Conservation (phyloP, 176 grass and related monocot species). For the Juncus effusus region DNA sequence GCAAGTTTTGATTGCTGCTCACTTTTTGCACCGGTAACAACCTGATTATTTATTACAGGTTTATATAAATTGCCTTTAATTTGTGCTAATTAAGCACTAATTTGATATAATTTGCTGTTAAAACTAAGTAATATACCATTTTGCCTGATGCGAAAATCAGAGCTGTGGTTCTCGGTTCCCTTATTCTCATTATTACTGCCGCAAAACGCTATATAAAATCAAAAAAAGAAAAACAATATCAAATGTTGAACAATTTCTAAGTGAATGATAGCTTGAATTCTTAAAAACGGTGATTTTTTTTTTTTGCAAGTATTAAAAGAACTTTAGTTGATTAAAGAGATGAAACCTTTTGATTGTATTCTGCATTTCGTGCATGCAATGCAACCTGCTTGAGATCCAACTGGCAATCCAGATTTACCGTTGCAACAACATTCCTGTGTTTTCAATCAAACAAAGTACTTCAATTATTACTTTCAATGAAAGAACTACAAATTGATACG, state of each 20-base stretch:
- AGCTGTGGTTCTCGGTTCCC: constrained; percentile 94
- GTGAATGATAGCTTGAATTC: no score
- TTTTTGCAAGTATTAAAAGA: no score
- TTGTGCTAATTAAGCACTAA: background rate
- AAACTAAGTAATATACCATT: constrained; percentile 51
- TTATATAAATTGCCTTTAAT: background rate
- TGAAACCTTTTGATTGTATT: constrained; percentile 93
- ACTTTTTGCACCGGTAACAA: constrained; percentile 91
- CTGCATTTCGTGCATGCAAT: constrained; percentile 89
- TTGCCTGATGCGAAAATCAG: constrained; percentile 98
- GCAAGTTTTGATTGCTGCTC: constrained; percentile 93
- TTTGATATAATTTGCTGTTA: background rate
- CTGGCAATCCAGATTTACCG: constrained; percentile 96
- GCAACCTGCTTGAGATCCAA: constrained; percentile 90
- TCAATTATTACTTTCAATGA: no score
- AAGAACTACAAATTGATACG: no score
- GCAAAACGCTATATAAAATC: constrained; percentile 77
- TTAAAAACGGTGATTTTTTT: no score
- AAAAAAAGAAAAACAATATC: no score
- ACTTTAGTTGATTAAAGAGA: no score
- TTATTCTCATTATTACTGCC: constrained; percentile 99
- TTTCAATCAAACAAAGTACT: background rate
- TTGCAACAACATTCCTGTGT: constrained; percentile 87
- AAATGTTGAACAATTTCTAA: no score
- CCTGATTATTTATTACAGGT: constrained; percentile 32